Percentiles rank a stretch among this genome's conserved stretches.
phyloP scores from a whole-genome alignment of 352 stramenopile species.

The Globisporangium spiculum region DNA sequence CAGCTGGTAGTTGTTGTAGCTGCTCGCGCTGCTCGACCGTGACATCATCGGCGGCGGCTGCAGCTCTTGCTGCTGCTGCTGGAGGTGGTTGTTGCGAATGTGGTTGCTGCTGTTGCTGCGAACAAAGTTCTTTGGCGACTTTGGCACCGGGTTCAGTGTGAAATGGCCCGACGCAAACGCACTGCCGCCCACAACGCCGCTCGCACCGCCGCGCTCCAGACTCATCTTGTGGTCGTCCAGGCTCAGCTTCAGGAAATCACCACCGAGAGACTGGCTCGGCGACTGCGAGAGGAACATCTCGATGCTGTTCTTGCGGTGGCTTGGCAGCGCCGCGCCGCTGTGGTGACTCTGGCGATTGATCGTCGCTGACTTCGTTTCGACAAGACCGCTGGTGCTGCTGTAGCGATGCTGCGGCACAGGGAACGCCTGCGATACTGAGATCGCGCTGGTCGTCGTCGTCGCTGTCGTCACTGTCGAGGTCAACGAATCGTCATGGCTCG shows the following conservation, averaged over 20 bases:
- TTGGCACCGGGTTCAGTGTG: constrained; percentile 43
- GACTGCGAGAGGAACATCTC: constrained; percentile 88
- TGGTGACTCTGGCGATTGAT: neutral
- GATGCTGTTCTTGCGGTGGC: constrained; percentile 80
- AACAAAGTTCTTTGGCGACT: constrained; percentile 40
- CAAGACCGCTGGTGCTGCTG: neutral
- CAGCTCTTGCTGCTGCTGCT: constrained; percentile 26
- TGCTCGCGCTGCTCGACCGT: constrained; percentile 33
- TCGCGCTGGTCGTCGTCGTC: neutral
- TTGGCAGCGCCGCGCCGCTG: constrained; percentile 20
- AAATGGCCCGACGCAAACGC: constrained; percentile 48
- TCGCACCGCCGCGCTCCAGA: constrained; percentile 19
- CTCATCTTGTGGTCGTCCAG: constrained; percentile 64
- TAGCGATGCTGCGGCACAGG: constrained; percentile 9
- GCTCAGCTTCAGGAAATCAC: constrained; percentile 71
- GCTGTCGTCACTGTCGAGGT: neutral
- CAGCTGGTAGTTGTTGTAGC: constrained; percentile 37
- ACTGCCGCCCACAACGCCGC: constrained; percentile 13
- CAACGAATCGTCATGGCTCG: constrained; percentile 24
- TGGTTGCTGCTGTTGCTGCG: constrained; percentile 18
- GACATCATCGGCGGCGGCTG: constrained; percentile 38
- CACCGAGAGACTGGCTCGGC: constrained; percentile 70
- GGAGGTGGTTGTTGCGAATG: constrained; percentile 10
- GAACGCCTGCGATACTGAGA: constrained; percentile 12
- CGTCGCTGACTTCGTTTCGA: constrained; percentile 3